Evolutionary conservation across 345 rosid species (phyloP).

Genomic region (Boechera divaricarpa): DNA sequence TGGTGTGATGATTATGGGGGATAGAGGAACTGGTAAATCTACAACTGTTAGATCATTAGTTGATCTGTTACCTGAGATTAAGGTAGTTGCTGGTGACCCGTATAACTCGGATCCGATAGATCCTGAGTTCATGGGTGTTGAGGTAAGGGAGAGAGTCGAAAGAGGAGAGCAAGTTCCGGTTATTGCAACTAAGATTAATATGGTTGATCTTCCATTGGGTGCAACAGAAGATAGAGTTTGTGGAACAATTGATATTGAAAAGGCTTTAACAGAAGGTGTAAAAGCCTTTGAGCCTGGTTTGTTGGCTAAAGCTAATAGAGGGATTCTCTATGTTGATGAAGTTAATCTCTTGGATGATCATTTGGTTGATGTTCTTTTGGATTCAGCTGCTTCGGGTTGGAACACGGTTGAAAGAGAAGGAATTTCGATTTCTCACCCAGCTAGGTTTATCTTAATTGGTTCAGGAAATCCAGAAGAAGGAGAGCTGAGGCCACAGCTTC

Average conservation of each 20-base stretch:
- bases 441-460: constrained; percentile 92
- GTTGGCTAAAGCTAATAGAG: constrained; percentile 96
- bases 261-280: constrained; percentile 92
- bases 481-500: constrained; percentile 93
- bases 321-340: constrained; percentile 95
- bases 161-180: constrained; percentile 63
- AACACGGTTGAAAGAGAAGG: constrained; percentile 97
- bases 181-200: constrained; percentile 68
- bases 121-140: constrained; percentile 92
- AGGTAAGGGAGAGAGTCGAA: constrained; percentile 67
- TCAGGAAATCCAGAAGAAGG: constrained; percentile 98
- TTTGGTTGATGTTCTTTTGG: constrained; percentile 91
- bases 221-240: constrained; percentile 95
- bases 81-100: constrained; percentile 81
- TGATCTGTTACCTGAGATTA: constrained; percentile 89
- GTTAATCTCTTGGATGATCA: constrained; percentile 97
- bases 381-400: constrained; percentile 98
- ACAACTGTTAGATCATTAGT: constrained; percentile 91
- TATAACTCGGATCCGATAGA: constrained; percentile 94
- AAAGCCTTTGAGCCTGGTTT: constrained; percentile 99
- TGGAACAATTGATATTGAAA: constrained; percentile 90
- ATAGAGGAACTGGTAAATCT: constrained; percentile 94
- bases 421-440: constrained; percentile 93
- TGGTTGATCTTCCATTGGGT: constrained; percentile 96
- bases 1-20: constrained; percentile 99